Evolutionary conservation across 768 basidiomycete genomes (phyloP), one percentile per base, ranked within the genome.

Genomic region (Leccinum ochraceum): DNA sequence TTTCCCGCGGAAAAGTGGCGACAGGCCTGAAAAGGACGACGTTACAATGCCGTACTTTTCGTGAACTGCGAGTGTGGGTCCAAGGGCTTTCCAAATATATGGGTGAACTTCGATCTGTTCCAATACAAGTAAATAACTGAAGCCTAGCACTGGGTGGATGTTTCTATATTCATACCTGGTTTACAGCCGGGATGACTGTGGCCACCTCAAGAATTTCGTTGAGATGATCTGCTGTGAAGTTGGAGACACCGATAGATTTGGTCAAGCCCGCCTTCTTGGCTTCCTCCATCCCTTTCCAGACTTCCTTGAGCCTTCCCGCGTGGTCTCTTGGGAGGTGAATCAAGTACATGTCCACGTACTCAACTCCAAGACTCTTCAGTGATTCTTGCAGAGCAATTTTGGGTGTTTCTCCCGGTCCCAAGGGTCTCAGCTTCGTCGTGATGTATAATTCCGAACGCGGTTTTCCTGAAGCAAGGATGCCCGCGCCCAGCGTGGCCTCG

Each of bases 261-360:
- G 77, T 71, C 48, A 76, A 63, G 11, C 80, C 79, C 6, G 73
- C 80, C 22, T 67, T 67, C 66, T 84, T 77, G 39, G 83, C 74
- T 44, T 79, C 81, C 66, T 89, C 87, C 81, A 90, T 81, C 6
- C 75, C 82, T 52, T 77, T 78, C 88, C 88, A 89, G 54, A 82
- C 69, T 26, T 83, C 78, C 58, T 76, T 75, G 56, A 88, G 71
- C 56, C 72, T 79, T 22, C 80, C 81, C 42, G 65, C 72, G 50
- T 78, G 74, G 3, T 71, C 60, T 6, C 59, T 65, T 4, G 85
- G 76, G 49, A 65, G 67, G 66, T 90, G 89, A 56, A 92, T 77
- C 59, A 90, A 74, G 72, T 83, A 89, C 58, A 88, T 70, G 67
- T 89, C 87, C 13, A 89, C 84, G 49, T 80, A 80, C 57, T 83